A percentile compares a stretch with the other conserved stretches of the same genome.
These are phyloP conservation scores for Quercus mongolica DNA, from an alignment of 306 rosid species.

Conservation along the genomic window DNA sequence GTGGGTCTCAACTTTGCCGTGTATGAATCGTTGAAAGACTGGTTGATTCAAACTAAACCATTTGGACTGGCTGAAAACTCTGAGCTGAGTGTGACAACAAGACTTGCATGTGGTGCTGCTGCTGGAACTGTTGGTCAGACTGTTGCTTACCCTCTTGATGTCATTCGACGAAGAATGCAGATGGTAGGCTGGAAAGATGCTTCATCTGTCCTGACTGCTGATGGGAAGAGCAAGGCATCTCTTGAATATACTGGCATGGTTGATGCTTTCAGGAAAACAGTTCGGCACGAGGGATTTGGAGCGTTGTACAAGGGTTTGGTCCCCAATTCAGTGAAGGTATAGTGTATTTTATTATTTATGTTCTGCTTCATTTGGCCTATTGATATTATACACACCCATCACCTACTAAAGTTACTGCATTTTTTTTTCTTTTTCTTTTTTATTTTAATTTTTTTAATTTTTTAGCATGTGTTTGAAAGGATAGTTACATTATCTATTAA, in stretches of 20 bases:
- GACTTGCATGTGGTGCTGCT: slow-evolving; percentile 51
- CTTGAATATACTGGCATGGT: slow-evolving; percentile 44
- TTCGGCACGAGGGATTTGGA: slow-evolving; percentile 44
- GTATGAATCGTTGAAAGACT: slow-evolving; percentile 48
- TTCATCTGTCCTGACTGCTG: slow-evolving; percentile 34
- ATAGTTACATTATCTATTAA: background rate
- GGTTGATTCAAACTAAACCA: slow-evolving; percentile 37
- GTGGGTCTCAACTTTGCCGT: slow-evolving; percentile 52
- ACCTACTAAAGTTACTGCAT: background rate
- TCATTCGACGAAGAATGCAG: slow-evolving; percentile 52
- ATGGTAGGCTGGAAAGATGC: slow-evolving; percentile 55
- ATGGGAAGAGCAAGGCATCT: slow-evolving; percentile 29
- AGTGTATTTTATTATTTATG: slow-evolving; percentile 10
- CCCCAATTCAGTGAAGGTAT: slow-evolving; percentile 66
- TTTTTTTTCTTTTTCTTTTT: background rate
- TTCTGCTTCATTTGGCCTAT: background rate
- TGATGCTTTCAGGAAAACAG: slow-evolving; percentile 49
- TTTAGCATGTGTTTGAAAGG: background rate
- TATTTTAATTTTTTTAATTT: too few species aligned
- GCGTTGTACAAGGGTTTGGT: slow-evolving; percentile 53
- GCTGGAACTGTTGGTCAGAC: slow-evolving; percentile 62
- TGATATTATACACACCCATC: background rate
- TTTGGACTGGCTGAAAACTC: slow-evolving; percentile 27
- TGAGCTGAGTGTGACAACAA: slow-evolving; percentile 42
- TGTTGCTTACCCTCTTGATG: slow-evolving; percentile 53